Evolutionary conservation across 1,284 basidiomycete species (phyloP).

Genomic region (Xanthoconium separans): DNA sequence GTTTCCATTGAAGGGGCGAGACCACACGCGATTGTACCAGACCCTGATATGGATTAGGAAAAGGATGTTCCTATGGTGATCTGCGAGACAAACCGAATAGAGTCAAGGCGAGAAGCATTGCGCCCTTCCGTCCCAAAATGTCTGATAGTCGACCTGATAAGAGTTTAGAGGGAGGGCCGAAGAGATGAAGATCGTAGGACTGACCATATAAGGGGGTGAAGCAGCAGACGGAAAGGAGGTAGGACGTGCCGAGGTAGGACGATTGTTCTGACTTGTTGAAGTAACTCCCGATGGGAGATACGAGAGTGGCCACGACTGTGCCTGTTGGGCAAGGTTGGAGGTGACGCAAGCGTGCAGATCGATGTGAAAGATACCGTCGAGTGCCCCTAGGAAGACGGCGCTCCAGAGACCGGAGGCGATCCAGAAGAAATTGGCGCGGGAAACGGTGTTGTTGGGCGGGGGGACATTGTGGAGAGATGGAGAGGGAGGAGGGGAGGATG

Average conservation of each 20-base stretch:
- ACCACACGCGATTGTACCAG: constrained; percentile 81
- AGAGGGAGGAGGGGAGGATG: background rate
- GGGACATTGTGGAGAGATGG: background rate
- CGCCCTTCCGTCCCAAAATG: constrained; percentile 83
- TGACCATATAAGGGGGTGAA: constrained; percentile 87
- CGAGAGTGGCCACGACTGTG: constrained; percentile 75
- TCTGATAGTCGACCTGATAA: constrained; percentile 77
- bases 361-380: constrained; percentile 59
- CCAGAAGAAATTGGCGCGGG: constrained; percentile 58
- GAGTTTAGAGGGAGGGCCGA: constrained; percentile 21
- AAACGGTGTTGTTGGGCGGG: constrained; percentile 45
- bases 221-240: constrained; percentile 86
- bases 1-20: constrained; percentile 80
- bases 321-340: constrained; percentile 39
- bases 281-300: constrained; percentile 77
- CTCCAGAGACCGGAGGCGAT: constrained; percentile 75
- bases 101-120: constrained; percentile 76
- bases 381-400: constrained; percentile 76
- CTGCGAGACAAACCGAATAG: constrained; percentile 64
- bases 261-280: constrained; percentile 78
- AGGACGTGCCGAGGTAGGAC: constrained; percentile 86
- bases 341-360: background rate
- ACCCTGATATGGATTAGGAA: constrained; percentile 46
- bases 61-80: constrained; percentile 13
- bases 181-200: constrained; percentile 24